Base-by-base conservation (phyloP, 1,284 basidiomycete species). In the Ceratobasidium sp. region DNA sequence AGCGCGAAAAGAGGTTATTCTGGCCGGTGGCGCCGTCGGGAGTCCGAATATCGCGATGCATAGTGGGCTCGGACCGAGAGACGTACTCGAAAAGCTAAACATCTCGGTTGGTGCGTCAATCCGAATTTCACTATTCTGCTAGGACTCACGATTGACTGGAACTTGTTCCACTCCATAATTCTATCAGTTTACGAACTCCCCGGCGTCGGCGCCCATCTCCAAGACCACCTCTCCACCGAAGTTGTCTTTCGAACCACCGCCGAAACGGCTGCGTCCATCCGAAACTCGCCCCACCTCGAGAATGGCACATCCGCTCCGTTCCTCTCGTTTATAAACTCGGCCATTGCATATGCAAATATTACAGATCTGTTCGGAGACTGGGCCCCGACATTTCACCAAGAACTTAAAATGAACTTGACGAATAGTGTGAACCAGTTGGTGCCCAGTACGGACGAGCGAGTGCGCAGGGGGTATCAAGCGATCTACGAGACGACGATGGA, bases 171-270 rank as follows among this genome's bases (percentile, higher is more conserved):
- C 8, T 37, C 8, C 37, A 8, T 37, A 37, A 37, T 37, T 37
- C 8, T 37, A 37, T 8, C 80, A 76, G 80, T 82, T 13, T 77
- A 86, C 54, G 89, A 89, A 77, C 85, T 93, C 1, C 91, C 92
- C 4, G 91, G 90, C 75, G 93, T 95, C 71, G 93, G 93, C 0
- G 89, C 91, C 83, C 90, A 93, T 83, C 82, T 94, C 59, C 91
- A 92, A 82, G 92, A 95, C 82, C 92, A 93, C 83, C 80, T 91
- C 76, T 87, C 88, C 74, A 86, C 88, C 22, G 83, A 86, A 78
- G 84, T 91, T 9, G 82, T 84, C 5, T 90, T 85, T 84, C 83
- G 84, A 59, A 87, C 89, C 1, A 84, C 82, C 19, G 84, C 83
- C 2, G 84, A 87, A 67, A 89, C 89, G 1, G 86, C 86, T 7